Percentiles rank a stretch among this genome's conserved stretches.
phyloP scores from a whole-genome alignment of 371 early-diverging fungal species.

The Syncephalastrum monosporum region DNA sequence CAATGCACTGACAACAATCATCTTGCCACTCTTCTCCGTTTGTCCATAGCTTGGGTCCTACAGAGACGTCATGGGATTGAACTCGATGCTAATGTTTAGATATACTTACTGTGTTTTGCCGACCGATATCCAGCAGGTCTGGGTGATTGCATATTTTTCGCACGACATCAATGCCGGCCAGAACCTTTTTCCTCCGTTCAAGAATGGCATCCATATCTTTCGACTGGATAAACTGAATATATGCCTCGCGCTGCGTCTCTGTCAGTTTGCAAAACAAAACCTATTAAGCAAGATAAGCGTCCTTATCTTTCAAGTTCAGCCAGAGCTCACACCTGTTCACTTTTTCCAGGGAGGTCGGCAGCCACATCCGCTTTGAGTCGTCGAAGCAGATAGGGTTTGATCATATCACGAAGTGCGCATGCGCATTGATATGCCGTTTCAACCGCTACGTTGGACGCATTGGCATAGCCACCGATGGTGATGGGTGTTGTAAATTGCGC shows the following conservation, averaged over 20 bases:
- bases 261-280: slow-evolving; percentile 93
- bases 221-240: slow-evolving; percentile 74
- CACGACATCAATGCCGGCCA: slow-evolving; percentile 92
- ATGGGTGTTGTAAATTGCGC: slow-evolving; percentile 92
- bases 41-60: slow-evolving; percentile 65
- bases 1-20: slow-evolving; percentile 83
- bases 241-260: slow-evolving; percentile 70
- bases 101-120: slow-evolving; percentile 10
- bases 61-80: background rate
- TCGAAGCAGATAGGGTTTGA: slow-evolving; percentile 92
- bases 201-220: slow-evolving; percentile 75
- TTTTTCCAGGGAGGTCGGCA: slow-evolving; percentile 87
- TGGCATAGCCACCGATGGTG: slow-evolving; percentile 89
- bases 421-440: slow-evolving; percentile 94
- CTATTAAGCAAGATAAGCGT: slow-evolving; percentile 9
- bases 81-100: background rate
- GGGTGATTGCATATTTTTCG: slow-evolving; percentile 99
- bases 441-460: slow-evolving; percentile 84
- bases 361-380: slow-evolving; percentile 96
- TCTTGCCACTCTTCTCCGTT: slow-evolving; percentile 78
- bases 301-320: background rate
- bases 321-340: slow-evolving; percentile 71
- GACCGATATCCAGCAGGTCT: slow-evolving; percentile 60
- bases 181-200: slow-evolving; percentile 79
- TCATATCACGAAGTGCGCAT: slow-evolving; percentile 84